phyloP scores from a whole-genome alignment of 139 green algal species.

The Tetradesmus lagerheimii region DNA sequence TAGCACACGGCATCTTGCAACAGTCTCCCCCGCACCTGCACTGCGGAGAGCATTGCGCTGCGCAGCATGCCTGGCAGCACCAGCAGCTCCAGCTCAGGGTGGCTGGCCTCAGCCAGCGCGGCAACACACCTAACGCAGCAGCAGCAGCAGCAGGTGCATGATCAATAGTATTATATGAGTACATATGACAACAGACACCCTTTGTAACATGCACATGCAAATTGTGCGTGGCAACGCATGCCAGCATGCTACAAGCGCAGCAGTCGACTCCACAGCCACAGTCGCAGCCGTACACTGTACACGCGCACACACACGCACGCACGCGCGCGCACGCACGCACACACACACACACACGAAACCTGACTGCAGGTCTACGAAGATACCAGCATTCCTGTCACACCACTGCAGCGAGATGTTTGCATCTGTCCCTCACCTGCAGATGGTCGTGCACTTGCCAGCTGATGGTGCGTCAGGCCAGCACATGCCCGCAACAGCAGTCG shows the following conservation, averaged over 20 bases:
- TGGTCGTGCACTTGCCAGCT: constrained; percentile 56
- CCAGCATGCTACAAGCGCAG: constrained; percentile 29
- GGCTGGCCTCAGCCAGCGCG: constrained; percentile 44
- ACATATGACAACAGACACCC: too few relatives aligned
- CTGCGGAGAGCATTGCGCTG: constrained; percentile 32
- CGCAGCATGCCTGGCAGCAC: constrained; percentile 54
- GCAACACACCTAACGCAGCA: constrained; percentile 42
- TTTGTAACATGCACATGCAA: too few relatives aligned
- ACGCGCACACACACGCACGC: too few relatives aligned
- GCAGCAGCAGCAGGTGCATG: constrained; percentile 10
- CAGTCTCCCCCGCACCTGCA: constrained; percentile 11
- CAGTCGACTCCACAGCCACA: background rate
- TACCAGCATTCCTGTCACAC: too few relatives aligned
- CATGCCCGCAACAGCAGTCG: constrained; percentile 70
- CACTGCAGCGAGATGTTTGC: too few relatives aligned
- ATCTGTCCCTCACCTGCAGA: constrained; percentile 73
- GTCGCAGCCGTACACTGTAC: background rate
- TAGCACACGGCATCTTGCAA: too few relatives aligned
- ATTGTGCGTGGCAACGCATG: too few relatives aligned
- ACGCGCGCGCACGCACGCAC: too few relatives aligned
- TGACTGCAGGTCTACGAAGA: too few relatives aligned
- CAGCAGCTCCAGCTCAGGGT: constrained; percentile 57
- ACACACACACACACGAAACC: too few relatives aligned
- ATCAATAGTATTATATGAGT: too few relatives aligned
- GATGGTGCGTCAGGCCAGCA: constrained; percentile 79